These are phyloP conservation scores for Trichophyton schoenleinii DNA, from an alignment of 2,329 filamentous ascomycete species.

Conservation along the genomic window DNA sequence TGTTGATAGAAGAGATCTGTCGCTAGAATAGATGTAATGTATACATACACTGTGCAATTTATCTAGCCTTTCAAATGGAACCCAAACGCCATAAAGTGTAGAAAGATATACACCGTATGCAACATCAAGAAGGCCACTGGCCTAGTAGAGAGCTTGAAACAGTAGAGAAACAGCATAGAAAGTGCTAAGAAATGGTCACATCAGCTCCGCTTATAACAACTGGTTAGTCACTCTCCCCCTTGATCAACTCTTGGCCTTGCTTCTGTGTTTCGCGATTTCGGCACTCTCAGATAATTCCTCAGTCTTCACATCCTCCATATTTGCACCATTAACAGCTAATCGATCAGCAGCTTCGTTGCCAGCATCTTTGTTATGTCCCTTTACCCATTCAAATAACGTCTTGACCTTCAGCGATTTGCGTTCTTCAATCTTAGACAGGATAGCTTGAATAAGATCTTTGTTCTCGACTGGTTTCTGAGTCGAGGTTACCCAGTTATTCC, in stretches of 20 bases:
- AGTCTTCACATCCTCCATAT: slow-evolving; percentile 17
- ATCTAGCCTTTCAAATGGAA: not conserved
- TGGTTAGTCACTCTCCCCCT: not conserved
- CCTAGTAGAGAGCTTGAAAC: not conserved
- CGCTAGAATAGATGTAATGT: not conserved
- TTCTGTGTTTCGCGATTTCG: slow-evolving; percentile 12
- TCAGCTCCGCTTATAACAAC: not conserved
- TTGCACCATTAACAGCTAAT: slow-evolving; percentile 58
- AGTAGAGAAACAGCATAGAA: not conserved
- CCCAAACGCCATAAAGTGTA: not conserved
- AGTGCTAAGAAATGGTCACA: not conserved
- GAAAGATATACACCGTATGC: not conserved
- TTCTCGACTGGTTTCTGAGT: slow-evolving; percentile 66
- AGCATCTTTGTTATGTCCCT: slow-evolving; percentile 60
- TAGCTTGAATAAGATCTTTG: slow-evolving; percentile 64
- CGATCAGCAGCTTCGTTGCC: slow-evolving; percentile 74
- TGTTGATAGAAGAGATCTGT: not conserved
- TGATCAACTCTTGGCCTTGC: not conserved
- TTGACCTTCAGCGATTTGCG: slow-evolving; percentile 46
- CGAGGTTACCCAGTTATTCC: slow-evolving; percentile 65
- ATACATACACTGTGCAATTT: not conserved
- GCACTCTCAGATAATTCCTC: slow-evolving; percentile 3
- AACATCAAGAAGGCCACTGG: not conserved
- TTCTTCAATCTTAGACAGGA: slow-evolving; percentile 59
- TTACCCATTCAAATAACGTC: slow-evolving; percentile 76